phyloP scores from a whole-genome alignment of 2,329 filamentous ascomycete genomes.

The Bipolaris bicolor region DNA sequence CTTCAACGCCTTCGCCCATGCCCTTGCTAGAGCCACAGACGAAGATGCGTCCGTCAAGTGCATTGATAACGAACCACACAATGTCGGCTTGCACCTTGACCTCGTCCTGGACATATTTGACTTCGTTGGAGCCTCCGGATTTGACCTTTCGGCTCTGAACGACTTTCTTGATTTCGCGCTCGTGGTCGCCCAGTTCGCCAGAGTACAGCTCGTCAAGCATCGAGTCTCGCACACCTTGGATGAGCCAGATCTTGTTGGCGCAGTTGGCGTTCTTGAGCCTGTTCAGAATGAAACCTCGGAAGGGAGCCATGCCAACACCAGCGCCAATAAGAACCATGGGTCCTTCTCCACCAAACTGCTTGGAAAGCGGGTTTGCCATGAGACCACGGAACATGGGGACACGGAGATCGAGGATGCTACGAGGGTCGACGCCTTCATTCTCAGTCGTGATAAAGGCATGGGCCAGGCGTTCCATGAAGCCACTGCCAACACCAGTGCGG shows the following conservation, averaged over 20 bases:
- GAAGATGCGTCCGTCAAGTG: constrained; percentile 93
- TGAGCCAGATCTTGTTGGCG: constrained; percentile 96
- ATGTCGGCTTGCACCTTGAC: constrained; percentile 88
- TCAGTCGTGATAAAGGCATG: constrained; percentile 72
- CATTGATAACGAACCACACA: constrained; percentile 98
- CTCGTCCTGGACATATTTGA: constrained; percentile 95
- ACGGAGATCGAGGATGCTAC: constrained; percentile 65
- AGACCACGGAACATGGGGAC: constrained; percentile 98
- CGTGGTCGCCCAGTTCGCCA: constrained; percentile 83
- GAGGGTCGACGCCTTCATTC: constrained; percentile 57
- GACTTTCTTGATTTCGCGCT: constrained; percentile 55
- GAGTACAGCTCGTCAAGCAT: constrained; percentile 95
- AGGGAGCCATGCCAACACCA: constrained; percentile 94
- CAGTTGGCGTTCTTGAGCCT: constrained; percentile 93
- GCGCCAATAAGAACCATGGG: constrained; percentile 98
- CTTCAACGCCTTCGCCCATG: constrained; percentile 96
- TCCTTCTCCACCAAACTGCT: constrained; percentile 89
- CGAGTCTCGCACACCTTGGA: constrained; percentile 92
- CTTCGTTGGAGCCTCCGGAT: constrained; percentile 60
- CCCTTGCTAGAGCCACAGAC: constrained; percentile 94
- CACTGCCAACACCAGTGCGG: constrained; percentile 87
- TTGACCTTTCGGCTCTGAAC: constrained; percentile 59
- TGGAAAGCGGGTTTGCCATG: constrained; percentile 94
- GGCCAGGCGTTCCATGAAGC: constrained; percentile 89
- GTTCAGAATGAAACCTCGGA: constrained; percentile 96